Percentiles rank a stretch among this genome's conserved stretches.
These are phyloP conservation scores for Saccharomyces jurei DNA, from an alignment of 805 yeast genomes.

Conservation along the genomic window DNA sequence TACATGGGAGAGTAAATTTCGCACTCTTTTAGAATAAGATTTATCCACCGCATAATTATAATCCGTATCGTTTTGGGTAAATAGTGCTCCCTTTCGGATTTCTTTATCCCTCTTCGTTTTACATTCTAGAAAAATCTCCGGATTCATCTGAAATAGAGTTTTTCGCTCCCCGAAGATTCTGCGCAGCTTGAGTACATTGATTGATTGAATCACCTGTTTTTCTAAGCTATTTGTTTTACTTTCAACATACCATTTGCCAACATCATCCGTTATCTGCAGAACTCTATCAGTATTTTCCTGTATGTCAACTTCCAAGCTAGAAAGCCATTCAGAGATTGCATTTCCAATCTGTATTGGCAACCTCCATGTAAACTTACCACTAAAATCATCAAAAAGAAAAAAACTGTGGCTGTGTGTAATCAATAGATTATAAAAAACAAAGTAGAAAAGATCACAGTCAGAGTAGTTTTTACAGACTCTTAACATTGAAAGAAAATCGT, in stretches of 20 bases:
- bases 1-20: not conserved
- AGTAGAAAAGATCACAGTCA: constrained; percentile 7
- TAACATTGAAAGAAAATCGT: constrained; percentile 13
- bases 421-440: constrained; percentile 3
- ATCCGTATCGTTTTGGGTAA: not conserved
- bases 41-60: not conserved
- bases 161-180: constrained; percentile 5
- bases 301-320: not conserved
- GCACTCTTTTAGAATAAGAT: not conserved
- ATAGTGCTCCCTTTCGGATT: not conserved
- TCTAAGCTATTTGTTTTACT: not conserved
- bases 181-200: constrained; percentile 1
- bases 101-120: not conserved
- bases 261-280: constrained; percentile 4
- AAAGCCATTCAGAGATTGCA: not conserved
- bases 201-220: not conserved
- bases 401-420: not conserved
- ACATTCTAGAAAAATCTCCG: not conserved
- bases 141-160: not conserved
- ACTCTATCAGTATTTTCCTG: not conserved
- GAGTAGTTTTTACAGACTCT: constrained; percentile 6
- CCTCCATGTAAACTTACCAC: not conserved
- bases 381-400: not conserved
- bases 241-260: constrained; percentile 2
- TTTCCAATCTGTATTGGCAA: not conserved